Evolutionary conservation across 768 basidiomycete genomes (phyloP), one percentile per base, ranked within the genome.

Genomic region (Termitomyces heimii): DNA sequence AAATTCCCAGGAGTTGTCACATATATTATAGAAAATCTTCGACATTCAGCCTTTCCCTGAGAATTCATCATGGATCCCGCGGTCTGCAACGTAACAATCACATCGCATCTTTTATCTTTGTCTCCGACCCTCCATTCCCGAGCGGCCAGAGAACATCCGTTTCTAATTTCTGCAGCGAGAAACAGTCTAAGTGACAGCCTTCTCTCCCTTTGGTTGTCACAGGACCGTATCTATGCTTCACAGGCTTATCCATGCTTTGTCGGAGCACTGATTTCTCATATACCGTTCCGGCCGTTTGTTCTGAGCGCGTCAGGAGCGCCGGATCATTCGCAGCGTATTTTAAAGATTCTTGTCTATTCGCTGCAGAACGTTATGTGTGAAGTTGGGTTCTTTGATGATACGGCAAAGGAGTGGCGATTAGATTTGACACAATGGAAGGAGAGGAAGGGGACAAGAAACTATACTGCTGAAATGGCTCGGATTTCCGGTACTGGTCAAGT

Each of bases 221-320:
- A 91, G 62, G 89, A 91, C 67, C 79, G 83, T 50, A 80, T 86
- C 55, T 91, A 90, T 67, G 88, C 87, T 31, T 81, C 82, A 1
- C 82, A 85, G 54, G 89, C 85, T 1, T 90, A 89, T 66, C 86
- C 88, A 14, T 80, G 80, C 53, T 88, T 87, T 73, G 82, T 89
- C 60, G 86, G 85, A 28, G 69, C 78, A 2, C 77, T 89, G 47
- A 84, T 92, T 60, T 64, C 82, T 7, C 75, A 77, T 35, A 82
- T 89, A 57, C 84, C 84, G 2, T 78, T 80, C 64, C 67, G 74
- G 26, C 68, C 70, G 1, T 57, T 68, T 8, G 62, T 76, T 58
- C 48, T 65, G 24, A 46, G 28, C 12, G 54, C 72, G 20, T 58
- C 63, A 13, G 70, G 77, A 5, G 59, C 62, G 35, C 66, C 65